Base-by-base conservation (phyloP, 164 flowering plant species). In the Umbellularia californica region DNA sequence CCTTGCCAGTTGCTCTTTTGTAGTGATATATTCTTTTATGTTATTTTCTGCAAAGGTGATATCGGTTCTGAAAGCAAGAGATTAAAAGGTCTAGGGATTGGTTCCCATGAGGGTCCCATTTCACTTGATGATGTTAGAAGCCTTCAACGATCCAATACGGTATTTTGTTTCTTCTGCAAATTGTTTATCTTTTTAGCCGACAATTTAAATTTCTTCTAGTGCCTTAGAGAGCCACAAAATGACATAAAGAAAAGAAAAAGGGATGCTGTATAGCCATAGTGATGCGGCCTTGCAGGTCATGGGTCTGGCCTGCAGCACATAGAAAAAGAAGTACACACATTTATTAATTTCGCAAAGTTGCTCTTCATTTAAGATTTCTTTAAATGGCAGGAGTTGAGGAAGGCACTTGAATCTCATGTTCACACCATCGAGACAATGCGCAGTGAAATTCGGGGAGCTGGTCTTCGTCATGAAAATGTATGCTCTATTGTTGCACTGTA, bases 81-180 rank as follows among this genome's bases (percentile, higher is more conserved):
- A 74, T 72, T 82, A 25, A 92, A 88, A 83, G 98, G 98, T 75
- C 88, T 93, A 77, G 99, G 98, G 65, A 88, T 95, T 77, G 97
- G 97, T 79, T 90, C 92, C 78, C 90, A 93, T 74, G 98, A 92
- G 75, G 99, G 99, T 77, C 99, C 99, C 62, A 79, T 95, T 70
- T 92, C 95, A 71, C 97, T 95, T 70, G 97, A 93, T 87, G 99
- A 95, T 87, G 93, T 95, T 77, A 86, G 95, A 74, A 92, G 92
- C 71, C 94, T 95, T 81, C 98, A 93, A 75, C 84, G 92, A 69
- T 95, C 99, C 75, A 95, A 95, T 74, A 85, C 77, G 97, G 99
- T 95, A 89, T 77, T 19, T 70, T 75, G 47, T 19, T 17, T 47
- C 62, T 58, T 51, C 69, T 66, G 30, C 20, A 47, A 28, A 50